Base-by-base conservation (phyloP, 2,329 filamentous ascomycete species). In the Fusarium albosuccineum region DNA sequence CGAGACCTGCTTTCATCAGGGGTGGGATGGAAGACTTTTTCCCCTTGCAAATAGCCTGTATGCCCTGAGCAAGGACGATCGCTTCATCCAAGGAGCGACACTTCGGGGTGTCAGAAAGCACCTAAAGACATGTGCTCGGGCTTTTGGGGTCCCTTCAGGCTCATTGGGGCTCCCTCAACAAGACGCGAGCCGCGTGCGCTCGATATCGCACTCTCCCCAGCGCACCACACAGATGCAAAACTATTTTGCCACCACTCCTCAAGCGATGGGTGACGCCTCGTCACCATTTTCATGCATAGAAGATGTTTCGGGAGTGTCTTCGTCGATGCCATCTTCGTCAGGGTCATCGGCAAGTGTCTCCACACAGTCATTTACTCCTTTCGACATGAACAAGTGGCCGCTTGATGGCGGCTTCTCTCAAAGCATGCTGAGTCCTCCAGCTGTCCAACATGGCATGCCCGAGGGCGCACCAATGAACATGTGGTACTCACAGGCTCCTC, bases 401-500 rank as follows among this genome's bases (percentile, higher is more conserved):
- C 50, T 74, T 2, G 40, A 60, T 6, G 67, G 68, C 17, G 67
- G 65, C 13, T 68, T 74, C 22, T 70, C 75, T 30, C 70, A 68
- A 16, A 58, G 61, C 10, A 55, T 70, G 3, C 46, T 76, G 10
- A 67, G 60, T 9, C 50, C 59, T 5, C 39, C 62, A 1, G 33
- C 53, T 16, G 54, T 62, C 2, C 70, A 74, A 1, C 73, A 76
- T 37, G 64, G 67, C 13, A 56, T 73, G 17, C 63, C 72, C 16
- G 72, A 69, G 41, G 57, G 72, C 33, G 59, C 70, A 11, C 65
- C 70, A 16, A 53, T 75, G 52, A 70, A 66, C 40, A 49, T 70
- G 36, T 77, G 76, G 75, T 73, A 67, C 56, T 73, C 57, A n/a
- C 75, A 76, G 57, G 67, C 74, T 57, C 67, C 70, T n/a, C 60